Evolutionary conservation across 176 grass and related monocot species (phyloP).

Genomic region (Tillandsia leiboldiana): DNA sequence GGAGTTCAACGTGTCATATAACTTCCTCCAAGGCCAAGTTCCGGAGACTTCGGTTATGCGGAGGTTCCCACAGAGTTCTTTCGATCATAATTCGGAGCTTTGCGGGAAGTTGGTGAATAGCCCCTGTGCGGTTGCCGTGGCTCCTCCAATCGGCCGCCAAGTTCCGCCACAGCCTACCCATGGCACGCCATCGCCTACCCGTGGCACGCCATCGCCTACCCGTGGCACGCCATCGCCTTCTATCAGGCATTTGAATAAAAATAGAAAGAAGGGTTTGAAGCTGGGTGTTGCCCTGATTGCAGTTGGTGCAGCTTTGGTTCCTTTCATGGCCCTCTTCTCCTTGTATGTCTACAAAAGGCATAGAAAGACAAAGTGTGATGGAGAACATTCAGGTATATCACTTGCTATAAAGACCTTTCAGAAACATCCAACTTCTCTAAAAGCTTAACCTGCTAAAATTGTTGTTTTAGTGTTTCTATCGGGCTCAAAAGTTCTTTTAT

Average conservation of each 20-base stretch:
- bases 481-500: too few species aligned
- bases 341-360: slow-evolving; percentile 37
- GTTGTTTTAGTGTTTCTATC: too few species aligned
- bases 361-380: slow-evolving; percentile 35
- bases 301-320: slow-evolving; percentile 32
- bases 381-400: slow-evolving; percentile 32
- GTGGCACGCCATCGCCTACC: background rate
- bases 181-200: background rate
- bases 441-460: background rate
- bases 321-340: slow-evolving; percentile 46
- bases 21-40: slow-evolving; percentile 70
- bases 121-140: slow-evolving; percentile 14
- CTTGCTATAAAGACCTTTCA: background rate
- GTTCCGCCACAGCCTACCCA: background rate
- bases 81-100: slow-evolving; percentile 58
- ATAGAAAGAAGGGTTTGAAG: slow-evolving; percentile 4
- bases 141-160: background rate
- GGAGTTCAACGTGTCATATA: slow-evolving; percentile 81
- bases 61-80: slow-evolving; percentile 42
- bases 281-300: slow-evolving; percentile 35
- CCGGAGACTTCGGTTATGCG: slow-evolving; percentile 38
- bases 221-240: background rate
- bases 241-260: background rate
- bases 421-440: background rate
- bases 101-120: slow-evolving; percentile 41